Percentiles rank a stretch among this genome's conserved stretches.
Evolutionary conservation across 352 stramenopile species (phyloP).

Genomic region (Globisporangium barbulae): DNA sequence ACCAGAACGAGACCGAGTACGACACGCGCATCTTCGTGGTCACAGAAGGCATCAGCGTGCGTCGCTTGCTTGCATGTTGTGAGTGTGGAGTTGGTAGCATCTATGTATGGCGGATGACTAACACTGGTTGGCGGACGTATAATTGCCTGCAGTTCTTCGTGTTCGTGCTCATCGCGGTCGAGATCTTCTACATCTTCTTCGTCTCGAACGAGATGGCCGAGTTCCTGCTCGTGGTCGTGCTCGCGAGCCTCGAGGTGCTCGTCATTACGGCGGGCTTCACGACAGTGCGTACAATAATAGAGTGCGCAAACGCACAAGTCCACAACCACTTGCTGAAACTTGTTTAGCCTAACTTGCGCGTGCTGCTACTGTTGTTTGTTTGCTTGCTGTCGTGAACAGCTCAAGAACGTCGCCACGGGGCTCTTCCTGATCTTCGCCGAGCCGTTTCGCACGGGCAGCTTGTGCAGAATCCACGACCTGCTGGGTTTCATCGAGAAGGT

Average conservation of each 20-base stretch:
- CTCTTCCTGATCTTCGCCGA: slow-evolving; percentile 86
- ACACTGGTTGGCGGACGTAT: background rate
- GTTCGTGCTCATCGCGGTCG: slow-evolving; percentile 70
- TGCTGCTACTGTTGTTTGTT: background rate
- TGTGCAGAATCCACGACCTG: slow-evolving; percentile 47
- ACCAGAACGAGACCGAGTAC: slow-evolving; percentile 58
- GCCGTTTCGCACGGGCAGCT: slow-evolving; percentile 68
- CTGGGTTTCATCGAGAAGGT: slow-evolving; percentile 72
- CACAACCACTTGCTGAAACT: background rate
- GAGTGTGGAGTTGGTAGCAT: background rate
- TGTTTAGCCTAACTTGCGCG: background rate
- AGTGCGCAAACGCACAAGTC: background rate
- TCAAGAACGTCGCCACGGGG: slow-evolving; percentile 79
- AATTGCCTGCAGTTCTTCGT: slow-evolving; percentile 40
- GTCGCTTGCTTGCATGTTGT: background rate
- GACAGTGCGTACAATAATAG: slow-evolving; percentile 27
- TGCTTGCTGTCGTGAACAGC: slow-evolving; percentile 22
- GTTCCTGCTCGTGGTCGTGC: slow-evolving; percentile 63
- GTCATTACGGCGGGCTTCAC: slow-evolving; percentile 65
- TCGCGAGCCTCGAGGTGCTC: slow-evolving; percentile 64
- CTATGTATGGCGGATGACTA: background rate
- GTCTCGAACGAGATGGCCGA: slow-evolving; percentile 51
- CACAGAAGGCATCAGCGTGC: slow-evolving; percentile 64
- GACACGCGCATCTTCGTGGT: slow-evolving; percentile 80
- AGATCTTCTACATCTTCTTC: slow-evolving; percentile 87